Evolutionary conservation across 2,329 filamentous ascomycete species (phyloP), one percentile per base, ranked within the genome.

Genomic region (Alternaria alternata): DNA sequence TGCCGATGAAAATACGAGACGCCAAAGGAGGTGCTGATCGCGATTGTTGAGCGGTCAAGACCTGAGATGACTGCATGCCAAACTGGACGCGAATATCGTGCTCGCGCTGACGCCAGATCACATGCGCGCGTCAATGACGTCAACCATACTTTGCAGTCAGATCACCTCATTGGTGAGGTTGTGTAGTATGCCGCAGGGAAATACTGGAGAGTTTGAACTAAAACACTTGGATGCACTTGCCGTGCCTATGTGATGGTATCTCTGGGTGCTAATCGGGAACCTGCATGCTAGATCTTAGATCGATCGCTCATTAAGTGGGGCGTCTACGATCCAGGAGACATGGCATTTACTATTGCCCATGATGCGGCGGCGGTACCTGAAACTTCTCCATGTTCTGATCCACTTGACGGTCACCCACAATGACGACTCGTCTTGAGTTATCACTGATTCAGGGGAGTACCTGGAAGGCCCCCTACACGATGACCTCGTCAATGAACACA

Each of bases 61-160:
- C 12, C 36, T 32, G n/a, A 24, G 36, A 46, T 36, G 24, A 32
- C 32, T 36, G n/a, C 26, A 12, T 22, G 16, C 12, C 20, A 36
- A 30, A 26, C 12, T 11, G n/a, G 4, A 18, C 41, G 30, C 52
- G 38, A 54, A n/a, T 22, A 36, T 49, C 49, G 49, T 44, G 39
- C 34, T 43, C 54, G 48, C 48, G 54, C 51, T 39, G 32, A 62
- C 59, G 59, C 59, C 55, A 62, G 41, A 39, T 59, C 59, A 59
- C 49, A 54, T 62, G 59, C 54, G 24, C 26, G 41, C 30, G 30
- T 39, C 26, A 39, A 59, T 59, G 55, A 62, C 55, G 56, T 62
- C 51, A 47, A 46, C 32, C 36, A 57, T 24, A 14, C 20, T n/a
- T 16, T 49, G 24, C 30, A 38, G 38, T 47, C 46, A 36, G 30